These are phyloP conservation scores for Septoria linicola DNA, from an alignment of 2,329 filamentous ascomycete species.

Conservation along the genomic window DNA sequence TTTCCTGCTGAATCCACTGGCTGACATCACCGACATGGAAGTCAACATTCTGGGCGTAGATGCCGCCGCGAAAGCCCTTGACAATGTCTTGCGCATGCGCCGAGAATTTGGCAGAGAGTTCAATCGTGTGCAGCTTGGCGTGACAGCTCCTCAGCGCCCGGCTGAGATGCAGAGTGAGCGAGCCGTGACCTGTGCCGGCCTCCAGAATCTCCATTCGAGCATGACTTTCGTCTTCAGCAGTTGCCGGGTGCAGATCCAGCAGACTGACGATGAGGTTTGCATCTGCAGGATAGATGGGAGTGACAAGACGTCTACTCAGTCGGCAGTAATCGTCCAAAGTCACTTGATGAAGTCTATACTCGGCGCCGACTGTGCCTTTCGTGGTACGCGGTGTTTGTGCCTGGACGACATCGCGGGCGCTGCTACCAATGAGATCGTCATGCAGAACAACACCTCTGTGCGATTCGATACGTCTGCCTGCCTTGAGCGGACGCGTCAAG, in stretches of 20 bases:
- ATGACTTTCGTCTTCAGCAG: conserved; percentile 29
- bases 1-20: conserved; percentile 60
- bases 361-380: conserved; percentile 40
- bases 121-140: conserved; percentile 71
- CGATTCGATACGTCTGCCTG: conserved; percentile 37
- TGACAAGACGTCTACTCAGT: conserved; percentile 67
- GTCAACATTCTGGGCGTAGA: conserved; percentile 69
- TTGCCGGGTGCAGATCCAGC: conserved; percentile 67
- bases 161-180: conserved; percentile 71
- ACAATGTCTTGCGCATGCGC: conserved; percentile 64
- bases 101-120: conserved; percentile 63
- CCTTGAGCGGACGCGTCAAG: conserved; percentile 42
- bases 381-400: conserved; percentile 41
- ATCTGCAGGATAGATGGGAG: conserved; percentile 75
- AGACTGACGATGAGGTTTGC: conserved; percentile 72
- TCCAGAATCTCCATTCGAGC: conserved; percentile 72
- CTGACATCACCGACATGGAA: conserved; percentile 70
- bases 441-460: conserved; percentile 53
- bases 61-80: conserved; percentile 64
- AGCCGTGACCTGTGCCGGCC: conserved; percentile 81
- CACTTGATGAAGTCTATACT: conserved; percentile 61
- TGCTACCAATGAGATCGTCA: conserved; percentile 63
- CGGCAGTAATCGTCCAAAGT: conserved; percentile 72
- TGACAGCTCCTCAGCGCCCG: conserved; percentile 61
- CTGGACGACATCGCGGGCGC: conserved; percentile 58